A percentile compares a stretch with the other conserved stretches of the same genome.
Evolutionary conservation across 352 stramenopile species (phyloP).

Genomic region (Elongisporangium undulatum): DNA sequence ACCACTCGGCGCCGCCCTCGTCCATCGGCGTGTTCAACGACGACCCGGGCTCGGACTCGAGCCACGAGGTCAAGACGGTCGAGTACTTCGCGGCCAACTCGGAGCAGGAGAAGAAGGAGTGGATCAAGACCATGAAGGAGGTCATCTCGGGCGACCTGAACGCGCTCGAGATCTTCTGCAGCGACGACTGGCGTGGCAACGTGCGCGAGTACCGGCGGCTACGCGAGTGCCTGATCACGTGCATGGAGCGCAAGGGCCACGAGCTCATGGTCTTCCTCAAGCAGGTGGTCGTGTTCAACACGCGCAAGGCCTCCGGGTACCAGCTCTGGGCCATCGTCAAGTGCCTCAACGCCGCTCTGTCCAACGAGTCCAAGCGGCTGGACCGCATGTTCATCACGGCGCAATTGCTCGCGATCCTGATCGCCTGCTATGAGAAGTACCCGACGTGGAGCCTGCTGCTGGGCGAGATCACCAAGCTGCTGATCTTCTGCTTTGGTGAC

Average conservation of each 20-base stretch:
- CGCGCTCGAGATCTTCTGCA: conserved; percentile 85
- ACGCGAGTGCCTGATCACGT: conserved; percentile 75
- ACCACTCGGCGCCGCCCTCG: conserved; percentile 9
- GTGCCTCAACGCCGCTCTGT: conserved; percentile 64
- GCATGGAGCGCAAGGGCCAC: conserved; percentile 78
- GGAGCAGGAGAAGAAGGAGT: conserved; percentile 59
- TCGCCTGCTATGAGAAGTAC: conserved; percentile 82
- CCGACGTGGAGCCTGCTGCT: conserved; percentile 72
- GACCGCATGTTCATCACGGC: conserved; percentile 81
- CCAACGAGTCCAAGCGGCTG: conserved; percentile 79
- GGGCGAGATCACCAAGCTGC: conserved; percentile 82
- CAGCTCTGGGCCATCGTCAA: conserved; percentile 76
- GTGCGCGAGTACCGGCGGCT: conserved; percentile 76
- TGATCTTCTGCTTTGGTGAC: conserved; percentile 81
- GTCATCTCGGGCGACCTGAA: conserved; percentile 80
- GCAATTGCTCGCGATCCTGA: conserved; percentile 59
- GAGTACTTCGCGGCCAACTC: conserved; percentile 74
- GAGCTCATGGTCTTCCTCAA: conserved; percentile 80
- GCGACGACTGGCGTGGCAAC: conserved; percentile 87
- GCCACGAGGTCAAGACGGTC: conserved; percentile 34
- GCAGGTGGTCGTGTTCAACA: conserved; percentile 66
- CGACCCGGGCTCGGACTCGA: conserved; percentile 20
- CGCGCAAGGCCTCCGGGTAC: conserved; percentile 57
- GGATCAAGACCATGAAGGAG: conserved; percentile 63
- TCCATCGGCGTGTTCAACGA: conserved; percentile 15